These are phyloP conservation scores for Xylariaceae sp. DNA, from an alignment of 2,329 filamentous ascomycete species.

Conservation along the genomic window DNA sequence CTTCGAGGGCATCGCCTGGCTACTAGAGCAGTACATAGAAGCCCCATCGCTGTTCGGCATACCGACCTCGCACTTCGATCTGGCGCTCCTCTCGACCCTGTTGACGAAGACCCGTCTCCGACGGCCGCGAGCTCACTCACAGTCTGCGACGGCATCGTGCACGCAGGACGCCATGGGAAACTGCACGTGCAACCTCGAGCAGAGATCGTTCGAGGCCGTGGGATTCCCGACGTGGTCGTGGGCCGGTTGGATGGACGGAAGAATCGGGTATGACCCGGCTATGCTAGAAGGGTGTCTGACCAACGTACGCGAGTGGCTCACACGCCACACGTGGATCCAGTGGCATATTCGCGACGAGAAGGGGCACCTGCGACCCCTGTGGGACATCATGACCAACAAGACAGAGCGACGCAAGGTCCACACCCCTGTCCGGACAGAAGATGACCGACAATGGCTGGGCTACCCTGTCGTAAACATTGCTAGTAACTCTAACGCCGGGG, in stretches of 20 bases:
- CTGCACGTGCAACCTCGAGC: neutral
- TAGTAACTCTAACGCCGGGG: too few relatives aligned
- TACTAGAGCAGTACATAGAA: neutral
- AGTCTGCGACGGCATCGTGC: too few relatives aligned
- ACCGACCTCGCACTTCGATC: conserved; percentile 7
- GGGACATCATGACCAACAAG: too few relatives aligned
- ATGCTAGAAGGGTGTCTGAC: neutral
- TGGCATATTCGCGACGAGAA: neutral
- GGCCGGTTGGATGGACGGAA: neutral
- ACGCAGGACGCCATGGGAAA: neutral
- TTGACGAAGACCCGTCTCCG: too few relatives aligned
- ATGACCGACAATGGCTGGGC: too few relatives aligned
- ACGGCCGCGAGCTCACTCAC: too few relatives aligned
- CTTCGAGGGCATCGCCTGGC: conserved; percentile 1
- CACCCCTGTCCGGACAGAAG: too few relatives aligned
- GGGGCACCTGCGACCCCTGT: neutral
- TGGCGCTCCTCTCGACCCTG: neutral
- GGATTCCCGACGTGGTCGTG: conserved; percentile 12
- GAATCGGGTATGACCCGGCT: neutral
- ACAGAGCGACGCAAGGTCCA: too few relatives aligned
- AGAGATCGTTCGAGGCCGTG: neutral
- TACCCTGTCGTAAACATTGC: too few relatives aligned
- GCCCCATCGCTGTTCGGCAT: conserved; percentile 1
- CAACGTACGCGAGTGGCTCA: neutral
- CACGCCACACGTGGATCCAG: conserved; percentile 1